Percentiles rank a stretch among this genome's conserved stretches.
phyloP scores from a whole-genome alignment of 306 rosid species.

The Carpinus viminea region DNA sequence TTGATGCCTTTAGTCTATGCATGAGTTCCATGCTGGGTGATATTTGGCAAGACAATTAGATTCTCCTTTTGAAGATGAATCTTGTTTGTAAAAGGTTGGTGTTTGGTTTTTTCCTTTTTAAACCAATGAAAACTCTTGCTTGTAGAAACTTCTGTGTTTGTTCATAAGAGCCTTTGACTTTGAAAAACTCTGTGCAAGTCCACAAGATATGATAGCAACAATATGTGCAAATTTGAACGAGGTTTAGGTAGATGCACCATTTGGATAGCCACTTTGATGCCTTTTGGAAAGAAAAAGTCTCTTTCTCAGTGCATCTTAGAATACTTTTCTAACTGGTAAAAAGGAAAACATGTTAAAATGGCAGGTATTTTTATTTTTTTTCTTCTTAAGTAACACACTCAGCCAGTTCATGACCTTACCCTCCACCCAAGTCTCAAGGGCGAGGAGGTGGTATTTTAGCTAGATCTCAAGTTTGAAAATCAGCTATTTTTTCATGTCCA shows the following conservation, averaged over 20 bases:
- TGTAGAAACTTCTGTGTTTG: background rate
- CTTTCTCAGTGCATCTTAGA: background rate
- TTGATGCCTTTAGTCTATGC: constrained; percentile 1
- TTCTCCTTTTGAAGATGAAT: constrained; percentile 15
- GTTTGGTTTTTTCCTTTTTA: background rate
- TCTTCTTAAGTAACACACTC: too few species aligned
- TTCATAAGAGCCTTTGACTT: background rate
- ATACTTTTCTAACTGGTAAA: background rate
- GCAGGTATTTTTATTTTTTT: background rate
- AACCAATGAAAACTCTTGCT: background rate
- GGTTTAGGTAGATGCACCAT: background rate
- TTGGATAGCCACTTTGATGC: background rate
- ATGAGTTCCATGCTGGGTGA: constrained; percentile 12
- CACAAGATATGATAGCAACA: too few species aligned
- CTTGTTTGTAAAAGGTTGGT: background rate
- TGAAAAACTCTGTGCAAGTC: background rate
- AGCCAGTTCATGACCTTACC: too few species aligned
- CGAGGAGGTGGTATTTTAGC: background rate
- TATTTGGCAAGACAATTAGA: constrained; percentile 7
- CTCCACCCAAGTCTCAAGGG: background rate
- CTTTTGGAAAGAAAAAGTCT: background rate
- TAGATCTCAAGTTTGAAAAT: background rate
- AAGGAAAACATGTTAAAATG: background rate
- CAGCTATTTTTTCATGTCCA: background rate
- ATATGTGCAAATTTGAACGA: background rate